These are phyloP conservation scores for Penicillium paxilli DNA, from an alignment of 495 filamentous ascomycete genomes.

Conservation along the genomic window DNA sequence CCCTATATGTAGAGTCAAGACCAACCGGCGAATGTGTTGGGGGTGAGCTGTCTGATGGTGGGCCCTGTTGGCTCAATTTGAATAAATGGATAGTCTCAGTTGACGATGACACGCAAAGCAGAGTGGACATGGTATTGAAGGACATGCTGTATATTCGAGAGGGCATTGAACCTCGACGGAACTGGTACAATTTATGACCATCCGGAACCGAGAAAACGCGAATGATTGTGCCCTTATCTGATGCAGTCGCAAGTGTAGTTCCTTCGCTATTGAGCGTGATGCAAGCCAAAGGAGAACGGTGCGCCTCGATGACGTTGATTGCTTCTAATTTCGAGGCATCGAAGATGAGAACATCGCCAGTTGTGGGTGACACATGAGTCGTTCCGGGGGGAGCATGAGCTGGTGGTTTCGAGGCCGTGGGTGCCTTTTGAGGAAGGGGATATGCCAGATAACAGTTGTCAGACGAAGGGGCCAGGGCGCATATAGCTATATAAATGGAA, in stretches of 20 bases:
- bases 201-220: slow-evolving; percentile 88
- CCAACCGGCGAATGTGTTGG: slow-evolving; percentile 31
- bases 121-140: slow-evolving; percentile 92
- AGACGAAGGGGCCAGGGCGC: slow-evolving; percentile 89
- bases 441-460: slow-evolving; percentile 94
- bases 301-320: slow-evolving; percentile 89
- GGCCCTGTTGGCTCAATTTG: slow-evolving; percentile 57
- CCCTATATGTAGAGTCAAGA: slow-evolving; percentile 40
- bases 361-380: slow-evolving; percentile 73
- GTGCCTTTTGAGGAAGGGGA: slow-evolving; percentile 80
- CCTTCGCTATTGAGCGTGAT: slow-evolving; percentile 91
- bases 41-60: slow-evolving; percentile 29
- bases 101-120: slow-evolving; percentile 92
- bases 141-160: slow-evolving; percentile 97
- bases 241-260: slow-evolving; percentile 90
- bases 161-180: slow-evolving; percentile 90
- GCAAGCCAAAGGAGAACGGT: slow-evolving; percentile 86
- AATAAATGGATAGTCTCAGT: slow-evolving; percentile 98
- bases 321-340: slow-evolving; percentile 84
- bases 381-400: slow-evolving; percentile 82
- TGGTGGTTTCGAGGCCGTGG: slow-evolving; percentile 64
- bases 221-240: slow-evolving; percentile 96
- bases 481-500: slow-evolving; percentile 63
- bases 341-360: slow-evolving; percentile 90
- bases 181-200: slow-evolving; percentile 91